These are phyloP conservation scores for Stentor roeselii DNA, from an alignment of 73 alveolate genomes.

Conservation along the genomic window DNA sequence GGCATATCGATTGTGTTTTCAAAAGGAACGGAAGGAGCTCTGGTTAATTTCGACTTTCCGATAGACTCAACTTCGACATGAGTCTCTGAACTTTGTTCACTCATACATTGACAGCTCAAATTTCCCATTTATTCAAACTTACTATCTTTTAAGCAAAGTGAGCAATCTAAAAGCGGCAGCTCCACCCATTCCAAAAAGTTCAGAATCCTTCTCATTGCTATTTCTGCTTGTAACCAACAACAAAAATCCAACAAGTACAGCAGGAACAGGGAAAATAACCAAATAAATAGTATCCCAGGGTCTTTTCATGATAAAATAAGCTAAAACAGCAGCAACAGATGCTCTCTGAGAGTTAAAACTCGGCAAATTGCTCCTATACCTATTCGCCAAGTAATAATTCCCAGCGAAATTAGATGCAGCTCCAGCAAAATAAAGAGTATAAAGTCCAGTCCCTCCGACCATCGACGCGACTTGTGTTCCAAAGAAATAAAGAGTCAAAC, in stretches of 20 bases:
- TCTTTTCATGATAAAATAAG: no score
- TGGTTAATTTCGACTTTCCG: not conserved
- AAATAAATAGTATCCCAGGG: not conserved
- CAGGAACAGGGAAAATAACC: not conserved
- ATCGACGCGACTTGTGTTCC: not conserved
- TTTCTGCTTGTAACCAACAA: not conserved
- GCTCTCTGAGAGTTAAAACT: not conserved
- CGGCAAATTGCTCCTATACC: not conserved
- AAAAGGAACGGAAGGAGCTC: not conserved
- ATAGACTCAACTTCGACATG: not conserved
- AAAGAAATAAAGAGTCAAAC: not conserved
- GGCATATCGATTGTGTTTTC: slow-evolving; percentile 8
- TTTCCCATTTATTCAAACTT: not conserved
- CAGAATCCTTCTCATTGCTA: not conserved
- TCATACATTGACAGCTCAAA: not conserved
- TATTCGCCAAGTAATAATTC: not conserved
- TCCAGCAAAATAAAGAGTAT: not conserved
- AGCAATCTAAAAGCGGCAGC: not conserved
- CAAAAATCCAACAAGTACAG: not conserved
- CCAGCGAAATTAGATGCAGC: not conserved
- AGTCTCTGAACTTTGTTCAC: not conserved
- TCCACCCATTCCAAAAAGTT: not conserved
- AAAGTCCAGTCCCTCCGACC: not conserved
- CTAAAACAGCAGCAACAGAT: not conserved
- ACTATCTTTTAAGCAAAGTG: no score